phyloP scores from a whole-genome alignment of 208 protist species.

The Wallacemonas rigidus region DNA sequence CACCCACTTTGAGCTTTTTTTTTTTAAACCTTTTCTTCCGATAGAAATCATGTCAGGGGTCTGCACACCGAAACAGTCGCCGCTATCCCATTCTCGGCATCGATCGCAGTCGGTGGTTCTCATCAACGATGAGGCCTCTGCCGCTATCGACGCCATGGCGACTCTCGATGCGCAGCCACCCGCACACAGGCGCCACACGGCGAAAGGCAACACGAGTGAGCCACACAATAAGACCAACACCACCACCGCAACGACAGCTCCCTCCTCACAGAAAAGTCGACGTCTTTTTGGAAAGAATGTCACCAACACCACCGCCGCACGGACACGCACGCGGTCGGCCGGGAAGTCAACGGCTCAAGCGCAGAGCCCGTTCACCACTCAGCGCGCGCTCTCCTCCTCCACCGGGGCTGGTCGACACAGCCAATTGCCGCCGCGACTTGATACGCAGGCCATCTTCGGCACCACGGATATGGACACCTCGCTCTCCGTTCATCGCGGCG shows the following conservation, averaged over 20 bases:
- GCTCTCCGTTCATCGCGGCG: background rate
- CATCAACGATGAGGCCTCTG: conserved; percentile 4
- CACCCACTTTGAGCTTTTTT: background rate
- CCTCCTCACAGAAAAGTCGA: too few species aligned
- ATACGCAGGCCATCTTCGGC: conserved; percentile 7
- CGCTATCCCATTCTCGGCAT: background rate
- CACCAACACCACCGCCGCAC: background rate
- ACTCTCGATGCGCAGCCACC: conserved; percentile 8
- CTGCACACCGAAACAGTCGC: background rate
- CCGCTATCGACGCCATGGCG: conserved; percentile 2
- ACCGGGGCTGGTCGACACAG: background rate
- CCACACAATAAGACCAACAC: too few species aligned
- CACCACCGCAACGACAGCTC: too few species aligned
- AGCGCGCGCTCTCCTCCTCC: background rate
- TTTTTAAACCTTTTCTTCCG: background rate
- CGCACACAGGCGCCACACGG: conserved; percentile 7
- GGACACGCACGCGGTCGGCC: background rate
- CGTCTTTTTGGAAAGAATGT: background rate
- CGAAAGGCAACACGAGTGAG: background rate
- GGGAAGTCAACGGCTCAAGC: too few species aligned
- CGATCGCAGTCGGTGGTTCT: conserved; percentile 8
- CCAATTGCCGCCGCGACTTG: conserved; percentile 2
- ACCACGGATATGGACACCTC: background rate
- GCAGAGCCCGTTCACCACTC: background rate
- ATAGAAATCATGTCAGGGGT: background rate